Base-by-base conservation (phyloP, 768 basidiomycete genomes). In the Asterophora lycoperdoides region DNA sequence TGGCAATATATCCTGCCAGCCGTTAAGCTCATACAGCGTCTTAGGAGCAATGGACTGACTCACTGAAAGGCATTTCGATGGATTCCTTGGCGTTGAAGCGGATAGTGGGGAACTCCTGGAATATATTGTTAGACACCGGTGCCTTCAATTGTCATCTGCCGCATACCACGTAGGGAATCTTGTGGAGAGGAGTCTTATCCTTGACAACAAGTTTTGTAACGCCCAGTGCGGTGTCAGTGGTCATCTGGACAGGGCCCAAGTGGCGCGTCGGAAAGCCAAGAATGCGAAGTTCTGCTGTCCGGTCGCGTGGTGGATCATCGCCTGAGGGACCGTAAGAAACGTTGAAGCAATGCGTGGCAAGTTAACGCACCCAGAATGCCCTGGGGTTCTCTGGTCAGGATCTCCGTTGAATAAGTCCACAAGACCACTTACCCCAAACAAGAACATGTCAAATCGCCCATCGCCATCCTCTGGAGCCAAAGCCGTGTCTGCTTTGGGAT, bases 41-140 rank as follows among this genome's bases (percentile, higher is more conserved):
- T 9, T 18, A 30, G 35, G 18, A 26, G 35, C 5, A 28, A 23
- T 11, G 33, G 44, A 19, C 29, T 8, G 17, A 78, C 88, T 62
- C 57, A 89, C 92, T 73, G 74, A 99, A 99, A 0, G 96, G 96
- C 96, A 99, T 99, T 69, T 97, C 93, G 5, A 98, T 92, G 37
- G 87, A 88, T 65, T 99, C 96, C 57, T 81, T 84, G 4, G 78
- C 64, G 58, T 87, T 89, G 74, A 98, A 97, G 14, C 56, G 69
- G 61, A 99, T 95, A 0, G 93, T 95, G 0, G 96, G 96, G 65
- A 81, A 81, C 58, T 93, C 87, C 90, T 95, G 18, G 7, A 7
- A 3, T 7, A 3, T 7, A 42, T 19, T n/a, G 23, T 40, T 46
- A 41, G 23, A 45, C 41, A 18, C n/a, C 28, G 39, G 14, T 18